Percentiles rank a stretch among this genome's conserved stretches.
These are phyloP conservation scores for Flagelloscypha sp. DNA, from an alignment of 768 basidiomycete species.

Conservation along the genomic window DNA sequence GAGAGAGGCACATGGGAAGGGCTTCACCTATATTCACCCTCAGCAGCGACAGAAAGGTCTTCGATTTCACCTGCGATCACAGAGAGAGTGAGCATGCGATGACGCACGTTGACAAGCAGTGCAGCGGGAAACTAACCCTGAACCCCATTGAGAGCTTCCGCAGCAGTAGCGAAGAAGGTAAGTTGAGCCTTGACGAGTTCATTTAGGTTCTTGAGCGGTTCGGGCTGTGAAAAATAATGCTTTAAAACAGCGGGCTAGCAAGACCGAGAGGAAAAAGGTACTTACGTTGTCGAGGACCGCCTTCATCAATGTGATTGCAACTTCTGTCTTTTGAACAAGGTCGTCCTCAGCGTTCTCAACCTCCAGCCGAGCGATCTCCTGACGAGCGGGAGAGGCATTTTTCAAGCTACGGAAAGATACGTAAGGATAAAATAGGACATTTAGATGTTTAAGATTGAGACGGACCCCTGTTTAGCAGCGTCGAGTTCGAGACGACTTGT, in stretches of 20 bases:
- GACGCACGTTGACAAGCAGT: background rate
- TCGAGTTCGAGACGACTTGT: constrained; percentile 82
- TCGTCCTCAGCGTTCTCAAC: constrained; percentile 94
- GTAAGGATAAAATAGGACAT: background rate
- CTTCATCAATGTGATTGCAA: constrained; percentile 95
- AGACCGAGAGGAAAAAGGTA: constrained; percentile 7
- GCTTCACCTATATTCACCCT: constrained; percentile 83
- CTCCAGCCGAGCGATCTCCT: constrained; percentile 88
- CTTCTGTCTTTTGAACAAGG: constrained; percentile 95
- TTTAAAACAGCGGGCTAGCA: constrained; percentile 4
- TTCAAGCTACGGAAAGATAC: constrained; percentile 53
- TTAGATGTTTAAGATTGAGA: constrained; percentile 6
- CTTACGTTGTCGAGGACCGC: constrained; percentile 95
- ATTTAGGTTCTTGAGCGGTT: constrained; percentile 90
- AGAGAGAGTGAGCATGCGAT: constrained; percentile 71
- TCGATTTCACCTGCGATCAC: constrained; percentile 86
- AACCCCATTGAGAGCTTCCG: too few species aligned
- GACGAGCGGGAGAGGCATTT: constrained; percentile 61
- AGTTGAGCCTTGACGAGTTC: constrained; percentile 88
- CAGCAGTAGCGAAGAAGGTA: constrained; percentile 52
- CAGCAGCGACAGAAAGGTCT: constrained; percentile 85
- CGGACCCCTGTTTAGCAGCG: constrained; percentile 80
- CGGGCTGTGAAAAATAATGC: constrained; percentile 49
- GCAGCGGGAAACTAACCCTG: background rate
- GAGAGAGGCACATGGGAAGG: background rate